Base-by-base conservation (phyloP, 306 rosid species). In the Dryas alaskensis region DNA sequence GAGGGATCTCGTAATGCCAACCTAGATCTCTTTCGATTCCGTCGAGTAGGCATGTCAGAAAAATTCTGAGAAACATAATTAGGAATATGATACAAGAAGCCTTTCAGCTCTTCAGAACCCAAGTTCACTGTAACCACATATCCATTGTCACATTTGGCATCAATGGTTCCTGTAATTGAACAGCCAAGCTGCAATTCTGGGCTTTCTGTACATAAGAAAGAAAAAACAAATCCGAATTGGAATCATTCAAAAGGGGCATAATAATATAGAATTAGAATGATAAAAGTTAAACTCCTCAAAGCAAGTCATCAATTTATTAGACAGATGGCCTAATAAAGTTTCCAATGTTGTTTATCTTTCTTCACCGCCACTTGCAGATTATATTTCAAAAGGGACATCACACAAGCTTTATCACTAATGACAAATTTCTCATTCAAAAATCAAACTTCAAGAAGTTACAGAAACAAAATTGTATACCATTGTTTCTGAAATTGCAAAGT, bases 21-120 rank as follows among this genome's bases (percentile, higher is more conserved):
- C 73, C 77, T 86, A 5, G 91, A 85, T 76, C 79, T 84, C 86
- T 92, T 92, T 69, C 85, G 67, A 55, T 65, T 74, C 54, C 51
- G 81, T 4, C 79, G 82, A 68, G 64, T 40, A 70, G 74, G 73
- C 62, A 54, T 62, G 16, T 84, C 80, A 60, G 64, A 77, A 65
- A 76, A 79, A 59, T 80, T 73, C 53, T 27, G 77, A 76, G 89
- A 78, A 40, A 52, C 74, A 48, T 70, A 55, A 10, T 43, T 60
- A 60, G 96, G 90, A 81, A 79, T 80, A 71, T 92, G 96, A 76
- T 88, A 92, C 63, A 92, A 65, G 59, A 90, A 62, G 55, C 98
- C 98, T 70, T 86, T 83, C 70, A 90, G 82, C 75, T 86, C 78
- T 1, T 81, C 87, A 37, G 86, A 80, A 76, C 95, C 97, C 72